These are phyloP conservation scores for Clarireedia sp. DNA, from an alignment of 2,329 filamentous ascomycete genomes.

Conservation along the genomic window DNA sequence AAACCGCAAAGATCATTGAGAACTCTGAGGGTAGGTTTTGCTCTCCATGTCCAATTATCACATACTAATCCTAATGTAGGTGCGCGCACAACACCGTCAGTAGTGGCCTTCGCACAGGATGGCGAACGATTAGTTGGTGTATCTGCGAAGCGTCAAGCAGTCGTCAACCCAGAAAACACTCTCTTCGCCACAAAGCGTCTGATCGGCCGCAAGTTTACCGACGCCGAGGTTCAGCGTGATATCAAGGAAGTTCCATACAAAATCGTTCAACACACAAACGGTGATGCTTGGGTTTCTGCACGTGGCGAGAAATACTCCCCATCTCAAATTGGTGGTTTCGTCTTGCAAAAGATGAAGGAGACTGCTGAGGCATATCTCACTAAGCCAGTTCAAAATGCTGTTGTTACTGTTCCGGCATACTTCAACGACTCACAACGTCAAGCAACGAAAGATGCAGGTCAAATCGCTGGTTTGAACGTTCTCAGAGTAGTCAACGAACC, in stretches of 20 bases:
- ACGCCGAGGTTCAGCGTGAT: constrained; percentile 88
- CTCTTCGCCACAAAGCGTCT: constrained; percentile 98
- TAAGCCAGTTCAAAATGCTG: constrained; percentile 88
- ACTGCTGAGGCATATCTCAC: constrained; percentile 89
- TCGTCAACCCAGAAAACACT: constrained; percentile 97
- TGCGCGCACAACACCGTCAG: constrained; percentile 85
- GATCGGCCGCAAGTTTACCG: constrained; percentile 95
- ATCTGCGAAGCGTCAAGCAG: constrained; percentile 93
- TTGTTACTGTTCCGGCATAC: constrained; percentile 94
- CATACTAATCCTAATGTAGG: constrained; percentile 43
- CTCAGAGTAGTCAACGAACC: constrained; percentile 98
- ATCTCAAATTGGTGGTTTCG: constrained; percentile 95
- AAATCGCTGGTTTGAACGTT: constrained; percentile 92
- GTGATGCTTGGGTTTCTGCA: constrained; percentile 91
- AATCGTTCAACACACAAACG: constrained; percentile 94
- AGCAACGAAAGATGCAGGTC: constrained; percentile 95
- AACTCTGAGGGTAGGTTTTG: constrained; percentile 72
- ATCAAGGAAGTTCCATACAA: constrained; percentile 98
- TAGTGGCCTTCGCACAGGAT: constrained; percentile 91
- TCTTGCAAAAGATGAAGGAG: constrained; percentile 99
- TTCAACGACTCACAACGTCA: constrained; percentile 99
- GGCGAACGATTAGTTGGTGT: constrained; percentile 96
- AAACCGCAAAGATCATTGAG: constrained; percentile 90
- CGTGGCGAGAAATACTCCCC: constrained; percentile 94
- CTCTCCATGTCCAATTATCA: neutral